A percentile compares a stretch with the other conserved stretches of the same genome.
phyloP scores from a whole-genome alignment of 1,284 basidiomycete genomes.

The Boletus mariae region DNA sequence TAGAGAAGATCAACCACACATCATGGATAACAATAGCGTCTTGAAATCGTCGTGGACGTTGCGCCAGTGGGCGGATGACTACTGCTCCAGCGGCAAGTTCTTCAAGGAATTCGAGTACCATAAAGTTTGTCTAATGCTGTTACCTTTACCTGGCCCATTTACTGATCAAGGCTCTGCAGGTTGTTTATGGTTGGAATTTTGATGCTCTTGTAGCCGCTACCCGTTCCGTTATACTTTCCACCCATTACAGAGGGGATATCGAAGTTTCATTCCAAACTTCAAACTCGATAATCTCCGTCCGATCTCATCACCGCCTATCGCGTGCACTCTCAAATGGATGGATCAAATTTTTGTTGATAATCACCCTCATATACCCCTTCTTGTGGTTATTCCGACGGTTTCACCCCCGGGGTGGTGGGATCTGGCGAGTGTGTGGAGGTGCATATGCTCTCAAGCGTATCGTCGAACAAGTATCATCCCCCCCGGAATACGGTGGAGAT shows the following conservation, averaged over 20 bases:
- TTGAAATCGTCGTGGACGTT: conserved; percentile 51
- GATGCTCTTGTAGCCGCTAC: conserved; percentile 52
- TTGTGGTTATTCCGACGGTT: conserved; percentile 72
- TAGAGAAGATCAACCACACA: conserved; percentile 24
- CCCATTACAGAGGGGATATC: conserved; percentile 52
- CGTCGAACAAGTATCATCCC: conserved; percentile 34
- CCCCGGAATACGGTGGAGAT: conserved; percentile 21
- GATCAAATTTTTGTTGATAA: conserved; percentile 60
- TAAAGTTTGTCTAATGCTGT: conserved; percentile 40
- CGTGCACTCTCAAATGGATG: conserved; percentile 60
- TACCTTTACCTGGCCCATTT: background rate
- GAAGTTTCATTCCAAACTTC: conserved; percentile 46
- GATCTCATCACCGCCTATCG: conserved; percentile 59
- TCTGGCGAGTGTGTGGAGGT: conserved; percentile 65
- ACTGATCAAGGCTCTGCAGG: conserved; percentile 31
- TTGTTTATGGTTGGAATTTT: conserved; percentile 69
- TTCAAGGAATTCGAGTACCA: conserved; percentile 66
- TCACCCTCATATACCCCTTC: conserved; percentile 66
- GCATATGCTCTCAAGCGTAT: conserved; percentile 58
- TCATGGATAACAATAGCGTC: conserved; percentile 28
- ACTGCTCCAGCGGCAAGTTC: conserved; percentile 54
- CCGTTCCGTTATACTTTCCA: conserved; percentile 46
- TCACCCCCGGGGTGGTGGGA: conserved; percentile 55
- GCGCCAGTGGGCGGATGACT: conserved; percentile 69
- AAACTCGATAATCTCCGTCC: conserved; percentile 50